Evolutionary conservation across 2,329 filamentous ascomycete genomes (phyloP), one percentile per base, ranked within the genome.

Genomic region (Pseudocercospora eumusae): DNA sequence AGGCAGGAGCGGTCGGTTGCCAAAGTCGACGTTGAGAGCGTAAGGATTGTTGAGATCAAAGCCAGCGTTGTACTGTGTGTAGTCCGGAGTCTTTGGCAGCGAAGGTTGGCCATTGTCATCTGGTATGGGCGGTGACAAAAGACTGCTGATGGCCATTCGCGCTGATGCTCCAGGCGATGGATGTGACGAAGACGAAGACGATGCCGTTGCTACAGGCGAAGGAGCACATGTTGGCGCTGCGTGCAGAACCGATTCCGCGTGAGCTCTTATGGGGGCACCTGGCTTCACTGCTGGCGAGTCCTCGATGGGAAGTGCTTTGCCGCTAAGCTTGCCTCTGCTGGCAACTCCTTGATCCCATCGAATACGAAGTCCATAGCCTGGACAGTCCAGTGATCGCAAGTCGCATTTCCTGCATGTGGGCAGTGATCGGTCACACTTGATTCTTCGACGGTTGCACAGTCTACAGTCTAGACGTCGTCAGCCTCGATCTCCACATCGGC

Each of bases 401-500:
- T 40, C 36, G 44, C 60, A 62, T 54, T 62, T 62, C 31, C 56
- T 62, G 50, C 60, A 62, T 5, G 60, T 59, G 1, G 60, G 60
- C 13, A 62, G 52, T 45, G 47, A 59, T 33, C 60, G 56, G 49
- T 62, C 60, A 25, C 56, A 62, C 31, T 57, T 54, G 56, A 62
- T 59, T 40, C 60, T 49, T 31, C 60, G 45, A 15, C 60, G 47
- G 18, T 62, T 62, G 50, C 60, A 62, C n/a, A 44, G 56, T 27
- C 60, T 50, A 49, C 60, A 62, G 40, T 62, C 60, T 59, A 27
- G 21, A 21, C 20, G n/a, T 25, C 23, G 20, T 49, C 47, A 31
- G 33, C 11, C 11, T 27, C 52, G 11, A n/a, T 21, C 25, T 15
- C 21, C 28, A 13, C n/a, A 42, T 50, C 45, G 33, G 57, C 18